phyloP scores from a whole-genome alignment of 495 filamentous ascomycete genomes.

The Alectoria sarmentosa region DNA sequence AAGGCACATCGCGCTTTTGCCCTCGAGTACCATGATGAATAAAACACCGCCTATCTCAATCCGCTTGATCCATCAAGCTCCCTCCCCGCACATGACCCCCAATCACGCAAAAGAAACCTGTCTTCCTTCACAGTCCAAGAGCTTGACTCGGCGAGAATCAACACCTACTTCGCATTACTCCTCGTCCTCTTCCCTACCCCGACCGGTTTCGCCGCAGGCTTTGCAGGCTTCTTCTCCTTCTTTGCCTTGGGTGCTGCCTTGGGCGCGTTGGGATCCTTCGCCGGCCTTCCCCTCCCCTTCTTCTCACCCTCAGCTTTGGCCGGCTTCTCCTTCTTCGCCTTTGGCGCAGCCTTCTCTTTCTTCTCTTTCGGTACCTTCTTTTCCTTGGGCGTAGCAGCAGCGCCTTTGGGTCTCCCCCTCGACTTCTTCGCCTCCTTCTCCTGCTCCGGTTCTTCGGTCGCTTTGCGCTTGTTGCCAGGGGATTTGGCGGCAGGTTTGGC shows the following conservation, averaged over 20 bases:
- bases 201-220: slow-evolving; percentile 2
- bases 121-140: background rate
- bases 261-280: slow-evolving; percentile 12
- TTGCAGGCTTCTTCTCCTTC: slow-evolving; percentile 21
- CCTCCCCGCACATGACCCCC: background rate
- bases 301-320: slow-evolving; percentile 23
- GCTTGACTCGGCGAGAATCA: background rate
- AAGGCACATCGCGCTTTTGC: slow-evolving; percentile 6
- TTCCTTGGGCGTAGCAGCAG: slow-evolving; percentile 25
- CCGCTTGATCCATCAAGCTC: background rate
- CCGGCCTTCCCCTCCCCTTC: slow-evolving; percentile 20
- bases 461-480: slow-evolving; percentile 17
- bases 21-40: background rate
- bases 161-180: slow-evolving; percentile 16
- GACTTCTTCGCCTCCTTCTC: slow-evolving; percentile 34
- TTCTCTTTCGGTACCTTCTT: slow-evolving; percentile 29
- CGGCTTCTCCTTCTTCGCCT: slow-evolving; percentile 22
- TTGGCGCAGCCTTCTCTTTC: slow-evolving; percentile 20
- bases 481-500: slow-evolving; percentile 10
- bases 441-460: slow-evolving; percentile 23
- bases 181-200: slow-evolving; percentile 22
- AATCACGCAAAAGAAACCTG: background rate
- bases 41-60: background rate
- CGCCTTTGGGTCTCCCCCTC: slow-evolving; percentile 38
- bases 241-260: slow-evolving; percentile 9